Evolutionary conservation across 352 stramenopile species (phyloP).

Genomic region (Phytophthora kernoviae): DNA sequence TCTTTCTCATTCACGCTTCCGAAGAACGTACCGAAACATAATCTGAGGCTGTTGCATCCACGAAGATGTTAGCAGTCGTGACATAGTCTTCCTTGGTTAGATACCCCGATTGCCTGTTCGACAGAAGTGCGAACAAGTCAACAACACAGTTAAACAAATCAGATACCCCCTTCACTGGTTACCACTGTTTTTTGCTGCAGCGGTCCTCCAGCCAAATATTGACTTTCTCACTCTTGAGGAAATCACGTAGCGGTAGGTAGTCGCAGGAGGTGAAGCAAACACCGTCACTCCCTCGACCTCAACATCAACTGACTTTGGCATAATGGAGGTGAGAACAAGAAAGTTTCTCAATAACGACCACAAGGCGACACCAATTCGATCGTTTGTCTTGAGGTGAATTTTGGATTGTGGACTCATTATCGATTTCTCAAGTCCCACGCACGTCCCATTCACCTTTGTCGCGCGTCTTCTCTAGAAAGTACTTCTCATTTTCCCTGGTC

Average conservation of each 20-base stretch:
- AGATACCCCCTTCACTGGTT: background rate
- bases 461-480: too few relatives aligned
- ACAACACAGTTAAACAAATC: background rate
- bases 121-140: background rate
- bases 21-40: constrained; percentile 19
- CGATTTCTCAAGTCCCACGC: too few relatives aligned
- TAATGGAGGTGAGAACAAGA: constrained; percentile 3
- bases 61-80: constrained; percentile 17
- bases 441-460: too few relatives aligned
- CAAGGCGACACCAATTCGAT: constrained; percentile 11
- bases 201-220: constrained; percentile 17
- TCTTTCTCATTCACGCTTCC: background rate
- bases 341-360: background rate
- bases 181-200: constrained; percentile 21
- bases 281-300: constrained; percentile 11
- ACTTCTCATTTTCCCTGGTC: too few relatives aligned
- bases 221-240: constrained; percentile 5
- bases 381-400: background rate
- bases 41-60: constrained; percentile 16
- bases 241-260: constrained; percentile 11
- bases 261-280: constrained; percentile 1
- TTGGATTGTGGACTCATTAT: background rate
- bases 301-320: background rate
- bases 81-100: constrained; percentile 24
- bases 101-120: constrained; percentile 23